Evolutionary conservation across 371 early-diverging fungal genomes (phyloP).

Genomic region (Dinochytrium kinnereticum): DNA sequence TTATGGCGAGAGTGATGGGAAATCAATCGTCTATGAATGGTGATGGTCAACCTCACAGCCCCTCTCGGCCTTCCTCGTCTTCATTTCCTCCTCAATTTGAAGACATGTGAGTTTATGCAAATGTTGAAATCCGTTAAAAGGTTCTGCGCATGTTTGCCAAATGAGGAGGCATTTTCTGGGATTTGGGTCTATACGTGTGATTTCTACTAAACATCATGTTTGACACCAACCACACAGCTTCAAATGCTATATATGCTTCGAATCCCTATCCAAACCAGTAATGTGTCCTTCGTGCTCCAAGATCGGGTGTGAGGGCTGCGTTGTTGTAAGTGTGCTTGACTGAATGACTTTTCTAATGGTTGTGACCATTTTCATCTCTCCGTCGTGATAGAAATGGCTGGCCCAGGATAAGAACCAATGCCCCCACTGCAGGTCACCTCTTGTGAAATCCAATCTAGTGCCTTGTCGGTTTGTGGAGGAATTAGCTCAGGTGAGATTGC

Average conservation of each 20-base stretch:
- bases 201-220: not conserved
- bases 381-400: conserved; percentile 47
- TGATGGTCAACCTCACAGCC: not conserved
- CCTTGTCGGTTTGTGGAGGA: conserved; percentile 52
- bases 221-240: conserved; percentile 28
- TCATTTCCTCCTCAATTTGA: conserved; percentile 39
- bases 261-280: conserved; percentile 38
- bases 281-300: conserved; percentile 53
- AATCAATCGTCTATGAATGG: not conserved
- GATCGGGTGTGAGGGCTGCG: conserved; percentile 46
- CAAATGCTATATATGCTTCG: conserved; percentile 54
- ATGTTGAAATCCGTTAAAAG: not conserved
- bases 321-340: conserved; percentile 43
- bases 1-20: not conserved
- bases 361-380: not conserved
- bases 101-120: conserved; percentile 34
- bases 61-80: not conserved
- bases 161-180: too few relatives aligned
- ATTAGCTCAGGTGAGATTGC: conserved; percentile 28
- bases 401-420: conserved; percentile 36
- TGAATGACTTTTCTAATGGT: not conserved
- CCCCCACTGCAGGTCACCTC: conserved; percentile 47
- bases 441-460: conserved; percentile 38
- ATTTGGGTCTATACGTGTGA: too few relatives aligned
- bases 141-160: too few relatives aligned